These are phyloP conservation scores for Oxyria digyna DNA, from an alignment of 148 eudicot genomes.

Conservation along the genomic window DNA sequence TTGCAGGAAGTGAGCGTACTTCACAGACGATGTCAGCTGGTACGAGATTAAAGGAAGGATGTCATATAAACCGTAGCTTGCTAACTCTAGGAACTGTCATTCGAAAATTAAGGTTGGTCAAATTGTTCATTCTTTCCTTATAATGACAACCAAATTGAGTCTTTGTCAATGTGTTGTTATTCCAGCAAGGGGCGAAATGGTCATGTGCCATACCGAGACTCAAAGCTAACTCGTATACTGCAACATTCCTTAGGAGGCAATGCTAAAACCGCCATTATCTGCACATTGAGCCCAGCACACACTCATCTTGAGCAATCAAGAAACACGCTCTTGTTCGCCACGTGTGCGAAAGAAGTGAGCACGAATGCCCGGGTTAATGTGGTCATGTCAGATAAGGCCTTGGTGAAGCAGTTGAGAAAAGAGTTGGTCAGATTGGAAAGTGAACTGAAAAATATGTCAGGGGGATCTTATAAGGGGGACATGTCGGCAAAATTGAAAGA, in stretches of 20 bases:
- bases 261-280: conserved; percentile 91
- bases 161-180: background rate
- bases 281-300: conserved; percentile 93
- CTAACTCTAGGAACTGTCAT: conserved; percentile 82
- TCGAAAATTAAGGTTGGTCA: conserved; percentile 65
- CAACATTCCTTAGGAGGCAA: conserved; percentile 95
- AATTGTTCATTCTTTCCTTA: background rate
- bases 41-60: conserved; percentile 79
- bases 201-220: conserved; percentile 86
- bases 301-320: conserved; percentile 84
- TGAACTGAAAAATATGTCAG: conserved; percentile 41
- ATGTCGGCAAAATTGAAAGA: conserved; percentile 39
- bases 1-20: conserved; percentile 98
- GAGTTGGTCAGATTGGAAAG: conserved; percentile 65
- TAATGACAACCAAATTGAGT: background rate
- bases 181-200: conserved; percentile 77
- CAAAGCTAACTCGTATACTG: conserved; percentile 95
- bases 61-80: conserved; percentile 83
- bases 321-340: conserved; percentile 83
- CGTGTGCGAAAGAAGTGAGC: conserved; percentile 78
- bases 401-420: conserved; percentile 69
- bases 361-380: conserved; percentile 81
- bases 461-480: conserved; percentile 23
- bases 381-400: conserved; percentile 90
- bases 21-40: conserved; percentile 79